Evolutionary conservation across 805 yeast genomes (phyloP).

Genomic region (Candida piceae): DNA sequence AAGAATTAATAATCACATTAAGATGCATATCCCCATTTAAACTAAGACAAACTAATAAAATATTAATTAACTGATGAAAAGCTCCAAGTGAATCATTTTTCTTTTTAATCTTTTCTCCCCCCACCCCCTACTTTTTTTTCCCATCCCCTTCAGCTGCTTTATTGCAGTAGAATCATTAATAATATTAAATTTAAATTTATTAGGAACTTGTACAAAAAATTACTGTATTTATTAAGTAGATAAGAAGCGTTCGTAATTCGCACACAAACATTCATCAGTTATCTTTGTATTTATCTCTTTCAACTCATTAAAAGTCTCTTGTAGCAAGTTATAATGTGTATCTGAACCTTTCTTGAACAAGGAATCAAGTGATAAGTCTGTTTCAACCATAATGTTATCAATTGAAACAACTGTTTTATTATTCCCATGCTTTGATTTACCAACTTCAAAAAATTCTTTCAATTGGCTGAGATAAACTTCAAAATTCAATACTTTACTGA

Average conservation of each 20-base stretch:
- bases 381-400: conserved; percentile 40
- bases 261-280: conserved; percentile 5
- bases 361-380: conserved; percentile 39
- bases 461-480: conserved; percentile 15
- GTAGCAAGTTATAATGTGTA: conserved; percentile 9
- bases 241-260: conserved; percentile 9
- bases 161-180: no score
- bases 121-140: no score
- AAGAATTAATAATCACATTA: conserved; percentile 24
- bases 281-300: conserved; percentile 2
- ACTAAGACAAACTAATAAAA: no score
- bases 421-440: conserved; percentile 14
- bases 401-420: conserved; percentile 21
- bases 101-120: no score
- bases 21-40: conserved; percentile 25
- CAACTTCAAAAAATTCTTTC: conserved; percentile 9
- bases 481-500: conserved; percentile 26
- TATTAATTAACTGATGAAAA: no score
- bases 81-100: no score
- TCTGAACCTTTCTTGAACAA: conserved; percentile 9
- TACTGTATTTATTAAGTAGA: not conserved
- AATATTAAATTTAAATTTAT: no score
- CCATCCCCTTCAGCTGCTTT: no score
- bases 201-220: not conserved
- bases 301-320: conserved; percentile 7